Conservation (phyloP, 169 alveolate species). For the Cryptosporidium canis region DNA sequence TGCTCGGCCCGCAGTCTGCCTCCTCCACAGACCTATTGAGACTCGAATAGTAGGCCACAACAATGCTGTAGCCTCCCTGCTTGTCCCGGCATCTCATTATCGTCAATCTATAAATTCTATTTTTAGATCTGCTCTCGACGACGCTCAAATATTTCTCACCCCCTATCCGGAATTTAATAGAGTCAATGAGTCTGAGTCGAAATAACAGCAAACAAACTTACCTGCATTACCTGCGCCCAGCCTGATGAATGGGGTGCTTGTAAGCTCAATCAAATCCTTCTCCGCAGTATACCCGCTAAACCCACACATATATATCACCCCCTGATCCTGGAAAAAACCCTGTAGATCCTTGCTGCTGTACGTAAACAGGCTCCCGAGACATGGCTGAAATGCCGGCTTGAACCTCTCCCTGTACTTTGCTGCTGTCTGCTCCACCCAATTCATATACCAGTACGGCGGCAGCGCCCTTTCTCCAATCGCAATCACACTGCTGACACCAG, state of each 20-base stretch:
- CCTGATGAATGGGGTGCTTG: conserved; percentile 4
- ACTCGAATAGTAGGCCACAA: neutral
- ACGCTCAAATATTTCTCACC: conserved; percentile 5
- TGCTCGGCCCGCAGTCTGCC: neutral
- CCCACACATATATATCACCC: neutral
- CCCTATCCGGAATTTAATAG: neutral
- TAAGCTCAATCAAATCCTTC: neutral
- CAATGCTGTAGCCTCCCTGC: neutral
- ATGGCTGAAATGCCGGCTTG: conserved; percentile 43
- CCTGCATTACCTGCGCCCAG: neutral
- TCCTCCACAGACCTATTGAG: neutral
- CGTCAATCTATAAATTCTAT: neutral
- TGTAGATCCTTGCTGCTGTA: neutral
- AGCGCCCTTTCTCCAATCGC: conserved; percentile 15
- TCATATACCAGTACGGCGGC: conserved; percentile 61
- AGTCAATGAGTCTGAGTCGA: neutral
- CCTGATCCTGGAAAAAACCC: conserved; percentile 1
- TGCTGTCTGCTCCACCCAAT: conserved; percentile 6
- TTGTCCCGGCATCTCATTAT: neutral
- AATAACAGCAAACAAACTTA: neutral
- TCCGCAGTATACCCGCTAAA: neutral
- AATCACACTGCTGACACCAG: neutral
- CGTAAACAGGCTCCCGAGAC: conserved; percentile 44
- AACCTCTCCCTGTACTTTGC: neutral
- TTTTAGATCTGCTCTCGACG: conserved; percentile 26